These are phyloP conservation scores for Protomyces inouyei DNA, from an alignment of 1,139 yeast species.

Conservation along the genomic window DNA sequence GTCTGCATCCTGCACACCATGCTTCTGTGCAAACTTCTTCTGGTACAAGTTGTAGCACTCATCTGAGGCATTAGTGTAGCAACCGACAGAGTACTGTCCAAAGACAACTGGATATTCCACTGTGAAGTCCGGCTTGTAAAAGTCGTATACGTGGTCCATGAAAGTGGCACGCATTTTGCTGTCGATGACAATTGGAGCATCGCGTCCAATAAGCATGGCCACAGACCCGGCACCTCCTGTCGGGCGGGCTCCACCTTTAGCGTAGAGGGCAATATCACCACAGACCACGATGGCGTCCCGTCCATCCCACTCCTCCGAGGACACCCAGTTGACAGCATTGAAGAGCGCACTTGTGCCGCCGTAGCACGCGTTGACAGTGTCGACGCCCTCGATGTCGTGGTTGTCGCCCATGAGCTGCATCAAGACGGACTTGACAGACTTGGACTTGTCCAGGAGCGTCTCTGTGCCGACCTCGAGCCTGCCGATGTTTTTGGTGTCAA, in stretches of 20 bases:
- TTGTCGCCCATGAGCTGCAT: conserved; percentile 92
- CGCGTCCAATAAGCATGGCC: conserved; percentile 93
- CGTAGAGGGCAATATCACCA: conserved; percentile 97
- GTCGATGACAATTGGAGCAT: conserved; percentile 94
- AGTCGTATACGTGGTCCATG: conserved; percentile 40
- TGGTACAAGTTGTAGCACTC: conserved; percentile 78
- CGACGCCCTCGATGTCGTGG: conserved; percentile 91
- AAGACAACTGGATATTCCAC: conserved; percentile 96
- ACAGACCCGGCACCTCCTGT: conserved; percentile 99
- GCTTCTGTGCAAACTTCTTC: conserved; percentile 59
- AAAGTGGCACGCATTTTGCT: conserved; percentile 54
- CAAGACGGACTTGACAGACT: conserved; percentile 91
- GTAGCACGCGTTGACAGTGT: conserved; percentile 95
- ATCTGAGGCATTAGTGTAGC: conserved; percentile 93
- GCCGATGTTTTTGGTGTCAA: conserved; percentile 79
- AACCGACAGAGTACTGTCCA: conserved; percentile 90
- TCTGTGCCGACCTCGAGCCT: conserved; percentile 98
- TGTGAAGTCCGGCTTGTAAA: conserved; percentile 76
- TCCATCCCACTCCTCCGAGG: conserved; percentile 96
- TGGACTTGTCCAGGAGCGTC: conserved; percentile 92
- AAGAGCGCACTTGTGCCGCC: conserved; percentile 97
- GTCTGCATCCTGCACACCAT: conserved; percentile 34
- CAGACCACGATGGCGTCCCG: conserved; percentile 95
- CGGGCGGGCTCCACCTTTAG: conserved; percentile 97
- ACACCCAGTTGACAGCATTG: conserved; percentile 93